Evolutionary conservation across 2,329 filamentous ascomycete species (phyloP).

Genomic region (Nothophoma quercina): DNA sequence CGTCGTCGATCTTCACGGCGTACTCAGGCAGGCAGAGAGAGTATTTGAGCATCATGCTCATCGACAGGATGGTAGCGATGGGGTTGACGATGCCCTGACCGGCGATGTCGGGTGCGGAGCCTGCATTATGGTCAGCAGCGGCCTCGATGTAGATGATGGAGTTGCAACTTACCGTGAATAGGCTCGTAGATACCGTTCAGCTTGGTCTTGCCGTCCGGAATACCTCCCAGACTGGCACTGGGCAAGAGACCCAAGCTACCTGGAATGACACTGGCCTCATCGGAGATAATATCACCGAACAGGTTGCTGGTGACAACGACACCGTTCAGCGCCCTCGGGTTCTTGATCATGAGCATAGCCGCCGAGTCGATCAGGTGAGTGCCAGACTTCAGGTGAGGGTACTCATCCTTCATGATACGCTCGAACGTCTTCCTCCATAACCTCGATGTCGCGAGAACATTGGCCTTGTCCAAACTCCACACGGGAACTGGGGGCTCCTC

Average conservation of each 20-base stretch:
- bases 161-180: slow-evolving; percentile 77
- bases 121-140: slow-evolving; percentile 50
- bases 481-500: slow-evolving; percentile 79
- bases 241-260: slow-evolving; percentile 88
- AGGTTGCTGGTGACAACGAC: slow-evolving; percentile 92
- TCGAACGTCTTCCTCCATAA: slow-evolving; percentile 89
- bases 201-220: slow-evolving; percentile 82
- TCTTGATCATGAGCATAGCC: slow-evolving; percentile 98
- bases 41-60: slow-evolving; percentile 96
- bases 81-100: slow-evolving; percentile 93
- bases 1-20: slow-evolving; percentile 79
- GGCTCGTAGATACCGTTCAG: slow-evolving; percentile 98
- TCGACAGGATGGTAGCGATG: slow-evolving; percentile 86
- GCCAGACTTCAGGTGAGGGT: slow-evolving; percentile 81
- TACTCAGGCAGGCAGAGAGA: slow-evolving; percentile 81
- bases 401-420: slow-evolving; percentile 86
- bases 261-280: slow-evolving; percentile 94
- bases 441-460: slow-evolving; percentile 88
- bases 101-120: slow-evolving; percentile 91
- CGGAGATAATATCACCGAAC: slow-evolving; percentile 94
- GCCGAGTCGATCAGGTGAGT: slow-evolving; percentile 95
- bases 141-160: not conserved
- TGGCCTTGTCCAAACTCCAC: slow-evolving; percentile 93
- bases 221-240: slow-evolving; percentile 83
- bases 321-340: slow-evolving; percentile 85